Base-by-base conservation (phyloP, 306 rosid genomes). In the Medicago ruthenica region DNA sequence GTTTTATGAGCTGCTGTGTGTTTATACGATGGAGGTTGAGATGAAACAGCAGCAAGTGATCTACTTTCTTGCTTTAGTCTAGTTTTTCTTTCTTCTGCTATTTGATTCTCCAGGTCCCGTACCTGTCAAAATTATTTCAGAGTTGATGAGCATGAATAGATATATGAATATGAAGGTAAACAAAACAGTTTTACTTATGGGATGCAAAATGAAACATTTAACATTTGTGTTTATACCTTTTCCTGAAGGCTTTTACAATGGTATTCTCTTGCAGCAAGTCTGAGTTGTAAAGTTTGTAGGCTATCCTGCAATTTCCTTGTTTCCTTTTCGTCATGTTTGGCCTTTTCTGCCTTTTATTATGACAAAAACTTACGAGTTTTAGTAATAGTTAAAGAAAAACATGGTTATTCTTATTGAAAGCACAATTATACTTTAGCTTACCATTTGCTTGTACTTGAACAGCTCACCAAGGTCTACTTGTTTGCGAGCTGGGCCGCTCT, bases 391-490 rank as follows among this genome's bases (percentile, higher is more conserved):
- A 3, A 61, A 34, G 76, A 65, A 48, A 21, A 41, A 31, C 24
- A 37, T 8, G 68, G 39, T 17, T 50, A 76, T 63, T 58, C 69
- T 62, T 57, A 6, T 55, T 27, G 22, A 69, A 6, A 59, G 64
- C 17, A 70, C 40, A 70, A 22, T 40, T 57, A 36, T 6, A 37
- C 51, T 40, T 37, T 39, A 13, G 36, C 86, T 67, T 89, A 94
- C 98, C 97, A 96, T 92, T 86, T 96, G 99, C 87, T 96, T 96
- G 87, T 87, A 88, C 90, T 92, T 96, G 20, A 88, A 79, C 65
- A 96, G 83, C 84, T 96, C 99, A 9, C 67, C 63, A 58, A 79
- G 85, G 85, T 96, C 99, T 15, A 78, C 80, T 82, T 96, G 99
- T 86, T 90, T 96, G 77, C 99, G 97, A 79, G 96, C 91, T 54